Conservation (phyloP, 225 moss, liverwort and hornwort species). For the Antitrichia curtipendula region DNA sequence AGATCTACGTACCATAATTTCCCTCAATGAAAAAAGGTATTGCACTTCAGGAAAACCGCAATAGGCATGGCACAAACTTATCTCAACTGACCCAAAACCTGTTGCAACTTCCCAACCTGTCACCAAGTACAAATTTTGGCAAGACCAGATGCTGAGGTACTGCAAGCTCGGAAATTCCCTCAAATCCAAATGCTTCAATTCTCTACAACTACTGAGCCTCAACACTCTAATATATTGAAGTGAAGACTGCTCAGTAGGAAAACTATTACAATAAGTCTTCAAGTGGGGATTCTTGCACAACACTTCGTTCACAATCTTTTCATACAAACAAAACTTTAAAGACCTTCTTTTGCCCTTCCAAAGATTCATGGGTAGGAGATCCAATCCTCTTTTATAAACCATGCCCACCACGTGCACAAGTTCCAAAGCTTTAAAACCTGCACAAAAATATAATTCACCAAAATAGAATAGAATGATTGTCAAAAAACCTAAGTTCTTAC, state of each 20-base stretch:
- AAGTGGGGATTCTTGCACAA: neutral
- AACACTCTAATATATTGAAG: neutral
- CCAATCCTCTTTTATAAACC: neutral
- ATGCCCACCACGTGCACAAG: neutral
- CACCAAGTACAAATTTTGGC: neutral
- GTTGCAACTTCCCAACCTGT: neutral
- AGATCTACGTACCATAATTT: accelerated
- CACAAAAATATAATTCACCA: neutral
- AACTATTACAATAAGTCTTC: neutral
- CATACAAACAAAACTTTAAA: too few relatives aligned
- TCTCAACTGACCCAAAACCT: neutral
- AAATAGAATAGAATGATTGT: too few relatives aligned
- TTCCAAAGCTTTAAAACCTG: neutral
- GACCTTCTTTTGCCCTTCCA: neutral
- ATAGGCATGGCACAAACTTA: accelerated
- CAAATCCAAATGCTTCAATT: neutral
- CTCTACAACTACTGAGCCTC: accelerated
- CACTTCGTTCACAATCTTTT: too few relatives aligned
- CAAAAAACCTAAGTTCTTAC: neutral
- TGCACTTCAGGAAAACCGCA: accelerated
- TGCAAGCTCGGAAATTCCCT: neutral
- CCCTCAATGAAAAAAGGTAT: neutral
- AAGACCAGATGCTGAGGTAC: accelerated
- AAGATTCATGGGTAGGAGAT: neutral
- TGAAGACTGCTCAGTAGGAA: neutral